Conservation (phyloP, 768 basidiomycete genomes). For the Floccularia luteovirens region DNA sequence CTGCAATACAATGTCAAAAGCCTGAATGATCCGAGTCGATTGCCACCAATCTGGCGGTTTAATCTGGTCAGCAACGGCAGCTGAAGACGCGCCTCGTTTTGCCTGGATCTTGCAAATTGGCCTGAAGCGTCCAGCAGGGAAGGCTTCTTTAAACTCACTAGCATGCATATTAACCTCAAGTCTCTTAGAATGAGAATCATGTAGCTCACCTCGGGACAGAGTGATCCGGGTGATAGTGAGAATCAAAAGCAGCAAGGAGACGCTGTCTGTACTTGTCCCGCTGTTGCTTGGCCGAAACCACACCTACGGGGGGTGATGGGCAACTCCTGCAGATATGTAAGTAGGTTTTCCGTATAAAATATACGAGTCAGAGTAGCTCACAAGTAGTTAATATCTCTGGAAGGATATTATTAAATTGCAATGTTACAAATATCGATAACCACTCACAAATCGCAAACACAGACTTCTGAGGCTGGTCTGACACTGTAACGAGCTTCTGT, state of each 20-base stretch:
- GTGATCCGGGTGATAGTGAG: conserved; percentile 87
- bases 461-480: conserved; percentile 72
- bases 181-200: conserved; percentile 5
- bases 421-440: conserved; percentile 2
- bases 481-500: conserved; percentile 80
- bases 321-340: conserved; percentile 50
- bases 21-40: conserved; percentile 83
- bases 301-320: conserved; percentile 67
- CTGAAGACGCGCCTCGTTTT: conserved; percentile 70
- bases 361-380: conserved; percentile 23
- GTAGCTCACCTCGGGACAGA: conserved; percentile 56
- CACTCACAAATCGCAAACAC: conserved; percentile 78
- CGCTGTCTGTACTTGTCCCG: conserved; percentile 74
- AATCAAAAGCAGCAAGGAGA: conserved; percentile 71
- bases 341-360: background rate
- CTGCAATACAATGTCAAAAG: conserved; percentile 81
- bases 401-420: background rate
- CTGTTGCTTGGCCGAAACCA: conserved; percentile 71
- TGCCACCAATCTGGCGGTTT: conserved; percentile 94
- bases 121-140: conserved; percentile 86
- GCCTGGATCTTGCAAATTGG: conserved; percentile 89
- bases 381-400: conserved; percentile 78
- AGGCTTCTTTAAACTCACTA: conserved; percentile 92
- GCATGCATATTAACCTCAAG: no score
- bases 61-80: conserved; percentile 84